Conservation (phyloP, 2,329 filamentous ascomycete genomes). For the Talaromyces sp. region DNA sequence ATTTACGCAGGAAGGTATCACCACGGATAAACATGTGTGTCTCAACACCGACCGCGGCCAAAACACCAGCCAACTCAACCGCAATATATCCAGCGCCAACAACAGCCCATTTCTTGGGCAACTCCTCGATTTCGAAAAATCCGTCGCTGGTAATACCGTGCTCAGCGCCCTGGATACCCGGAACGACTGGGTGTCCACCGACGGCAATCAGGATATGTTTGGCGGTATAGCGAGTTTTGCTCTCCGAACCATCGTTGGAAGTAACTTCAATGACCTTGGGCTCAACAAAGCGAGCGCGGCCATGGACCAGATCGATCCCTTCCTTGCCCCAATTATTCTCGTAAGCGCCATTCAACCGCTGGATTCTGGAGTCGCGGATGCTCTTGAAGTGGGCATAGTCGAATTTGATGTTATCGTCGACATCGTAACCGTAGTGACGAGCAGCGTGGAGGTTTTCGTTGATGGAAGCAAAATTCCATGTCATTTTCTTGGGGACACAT, state of each 20-base stretch:
- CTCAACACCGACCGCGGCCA: constrained; percentile 49
- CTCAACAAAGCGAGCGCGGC: constrained; percentile 46
- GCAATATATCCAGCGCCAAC: constrained; percentile 53
- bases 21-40: constrained; percentile 52
- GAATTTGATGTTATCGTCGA: constrained; percentile 41
- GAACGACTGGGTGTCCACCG: constrained; percentile 46
- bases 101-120: constrained; percentile 50
- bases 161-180: constrained; percentile 44
- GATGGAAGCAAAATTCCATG: constrained; percentile 51
- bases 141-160: constrained; percentile 52
- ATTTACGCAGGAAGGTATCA: constrained; percentile 48
- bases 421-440: constrained; percentile 48
- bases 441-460: constrained; percentile 46
- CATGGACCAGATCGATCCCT: constrained; percentile 50
- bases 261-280: constrained; percentile 45
- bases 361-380: constrained; percentile 45
- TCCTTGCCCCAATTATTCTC: constrained; percentile 50
- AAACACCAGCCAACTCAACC: constrained; percentile 50
- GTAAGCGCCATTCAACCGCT: constrained; percentile 46
- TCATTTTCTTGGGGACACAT: constrained; percentile 54
- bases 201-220: constrained; percentile 49
- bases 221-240: constrained; percentile 39
- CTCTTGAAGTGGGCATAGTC: constrained; percentile 49
- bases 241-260: constrained; percentile 39
- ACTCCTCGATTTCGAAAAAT: constrained; percentile 50